Evolutionary conservation across 1,284 basidiomycete genomes (phyloP), one percentile per base, ranked within the genome.

Genomic region (Trichosporon faecale): DNA sequence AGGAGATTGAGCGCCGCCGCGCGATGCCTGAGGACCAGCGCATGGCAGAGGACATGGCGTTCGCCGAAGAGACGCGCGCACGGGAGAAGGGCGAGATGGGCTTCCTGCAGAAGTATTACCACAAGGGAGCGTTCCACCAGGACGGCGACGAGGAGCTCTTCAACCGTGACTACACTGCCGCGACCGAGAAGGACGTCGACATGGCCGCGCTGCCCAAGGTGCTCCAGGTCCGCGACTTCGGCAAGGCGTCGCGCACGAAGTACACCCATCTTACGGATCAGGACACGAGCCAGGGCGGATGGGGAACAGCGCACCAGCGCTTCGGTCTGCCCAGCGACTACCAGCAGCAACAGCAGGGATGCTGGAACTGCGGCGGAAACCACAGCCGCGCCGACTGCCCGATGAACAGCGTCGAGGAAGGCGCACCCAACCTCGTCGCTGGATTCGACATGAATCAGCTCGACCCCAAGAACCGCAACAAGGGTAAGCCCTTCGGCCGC

Each of bases 41-140:
- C 27, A 78, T 98, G 78, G 90, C 89, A 79, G 96, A 98, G 82
- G 96, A 99, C 81, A 78, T 94, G 71, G 95, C 92, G 81, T 89
- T 87, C 61, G 95, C 95, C 2, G 87, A 93, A 73, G 88, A 91
- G 80, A 86, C 88, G 49, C 86, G 95, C 67, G 90, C 91, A 67
- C 78, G 73, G 67, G 82, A 83, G 64, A 82, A 82, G 72, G 76
- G 93, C 2, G 87, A 92, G 73, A 92, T 95, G 81, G 92, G 90
- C 77, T 98, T 99, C 85, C 84, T 98, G 77, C 95, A 99, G 82
- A 98, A 97, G 84, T 99, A 98, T 82, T 98, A 95, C 89, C 97
- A 99, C 86, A 98, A 98, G 85, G 97, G 97, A 77, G 95, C 95
- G 70, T 99, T 99, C 87, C 95, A 97, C 83, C 93, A 93, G 87